A percentile compares a stretch with the other conserved stretches of the same genome.
Evolutionary conservation across 2,329 filamentous ascomycete genomes (phyloP).

Genomic region (Sphaerulina musiva): DNA sequence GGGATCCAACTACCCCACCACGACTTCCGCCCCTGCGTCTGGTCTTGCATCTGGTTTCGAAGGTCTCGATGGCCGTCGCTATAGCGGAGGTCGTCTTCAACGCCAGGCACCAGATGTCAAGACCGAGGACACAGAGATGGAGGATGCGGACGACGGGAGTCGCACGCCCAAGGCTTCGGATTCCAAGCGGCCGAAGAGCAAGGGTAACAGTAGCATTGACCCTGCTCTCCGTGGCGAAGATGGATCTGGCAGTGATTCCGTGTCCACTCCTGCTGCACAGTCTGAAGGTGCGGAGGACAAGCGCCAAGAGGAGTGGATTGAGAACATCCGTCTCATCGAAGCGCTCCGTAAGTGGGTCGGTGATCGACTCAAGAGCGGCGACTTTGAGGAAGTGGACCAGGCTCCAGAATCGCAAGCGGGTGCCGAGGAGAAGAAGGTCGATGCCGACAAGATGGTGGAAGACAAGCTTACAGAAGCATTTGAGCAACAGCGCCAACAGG

Average conservation of each 20-base stretch:
- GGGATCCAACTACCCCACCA: slow-evolving; percentile 53
- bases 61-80: slow-evolving; percentile 54
- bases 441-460: slow-evolving; percentile 22
- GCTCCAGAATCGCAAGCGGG: slow-evolving; percentile 14
- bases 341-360: slow-evolving; percentile 53
- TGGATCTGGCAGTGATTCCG: slow-evolving; percentile 23
- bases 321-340: slow-evolving; percentile 59
- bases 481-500: slow-evolving; percentile 15
- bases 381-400: slow-evolving; percentile 38
- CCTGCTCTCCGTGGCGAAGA: slow-evolving; percentile 34
- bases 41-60: slow-evolving; percentile 62
- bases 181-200: slow-evolving; percentile 27
- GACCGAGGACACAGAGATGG: slow-evolving; percentile 35
- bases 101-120: slow-evolving; percentile 43
- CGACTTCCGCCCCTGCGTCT: slow-evolving; percentile 60
- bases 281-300: slow-evolving; percentile 38
- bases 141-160: slow-evolving; percentile 38
- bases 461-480: slow-evolving; percentile 22
- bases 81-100: slow-evolving; percentile 56
- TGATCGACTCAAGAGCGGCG: slow-evolving; percentile 48
- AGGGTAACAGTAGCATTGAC: slow-evolving; percentile 32
- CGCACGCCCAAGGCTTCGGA: slow-evolving; percentile 33
- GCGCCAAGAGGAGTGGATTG: slow-evolving; percentile 52
- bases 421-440: slow-evolving; percentile 16
- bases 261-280: slow-evolving; percentile 26